phyloP scores from a whole-genome alignment of 2,329 filamentous ascomycete species.

The Venturia nashicola region DNA sequence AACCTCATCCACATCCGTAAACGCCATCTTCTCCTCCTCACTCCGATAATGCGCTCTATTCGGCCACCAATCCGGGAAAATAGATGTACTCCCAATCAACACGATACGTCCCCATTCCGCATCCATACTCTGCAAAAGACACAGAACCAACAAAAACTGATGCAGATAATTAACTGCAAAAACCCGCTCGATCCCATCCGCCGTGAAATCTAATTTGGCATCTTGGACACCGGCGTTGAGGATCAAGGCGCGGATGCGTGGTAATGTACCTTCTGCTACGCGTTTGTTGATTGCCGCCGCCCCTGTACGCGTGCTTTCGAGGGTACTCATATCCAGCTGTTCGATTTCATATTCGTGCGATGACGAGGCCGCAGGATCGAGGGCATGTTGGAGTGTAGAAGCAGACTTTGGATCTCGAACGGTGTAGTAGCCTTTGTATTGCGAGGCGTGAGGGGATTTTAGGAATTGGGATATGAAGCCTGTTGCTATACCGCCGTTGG shows the following conservation, averaged over 20 bases:
- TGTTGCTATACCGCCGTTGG: constrained; percentile 1
- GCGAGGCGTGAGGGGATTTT: background rate
- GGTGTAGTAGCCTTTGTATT: constrained; percentile 4
- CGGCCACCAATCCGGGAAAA: background rate
- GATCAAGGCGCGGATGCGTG: background rate
- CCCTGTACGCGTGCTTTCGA: background rate
- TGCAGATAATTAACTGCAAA: background rate
- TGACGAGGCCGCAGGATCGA: background rate
- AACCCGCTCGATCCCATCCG: background rate
- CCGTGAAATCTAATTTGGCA: background rate
- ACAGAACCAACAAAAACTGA: background rate
- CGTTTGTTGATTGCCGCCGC: background rate
- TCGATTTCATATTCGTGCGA: constrained; percentile 1
- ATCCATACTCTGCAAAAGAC: background rate
- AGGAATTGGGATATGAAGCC: constrained; percentile 2
- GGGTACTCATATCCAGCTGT: background rate
- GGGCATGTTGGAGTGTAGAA: background rate
- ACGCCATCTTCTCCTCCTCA: background rate
- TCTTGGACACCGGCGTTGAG: constrained; percentile 3
- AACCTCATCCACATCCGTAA: background rate
- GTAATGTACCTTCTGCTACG: background rate
- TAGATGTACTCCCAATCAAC: background rate
- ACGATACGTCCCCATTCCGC: background rate
- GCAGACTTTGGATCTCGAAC: background rate
- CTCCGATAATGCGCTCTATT: background rate